A percentile compares a stretch with the other conserved stretches of the same genome.
Conservation (phyloP, 2,329 filamentous ascomycete species). For the Colletotrichum spaethianum region DNA sequence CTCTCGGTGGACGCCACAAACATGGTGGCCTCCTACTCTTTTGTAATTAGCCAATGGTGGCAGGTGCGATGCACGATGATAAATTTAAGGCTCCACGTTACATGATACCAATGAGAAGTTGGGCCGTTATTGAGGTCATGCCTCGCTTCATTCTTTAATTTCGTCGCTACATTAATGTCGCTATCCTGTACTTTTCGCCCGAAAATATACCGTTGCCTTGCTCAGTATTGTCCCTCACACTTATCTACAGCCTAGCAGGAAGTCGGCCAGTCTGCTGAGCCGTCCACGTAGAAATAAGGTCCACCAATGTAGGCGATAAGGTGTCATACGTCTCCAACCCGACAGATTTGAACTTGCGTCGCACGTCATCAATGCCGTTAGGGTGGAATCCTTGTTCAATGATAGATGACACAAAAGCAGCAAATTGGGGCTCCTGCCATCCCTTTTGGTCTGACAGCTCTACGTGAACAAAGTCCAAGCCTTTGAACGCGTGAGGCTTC, state of each 20-base stretch:
- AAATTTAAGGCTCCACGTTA: not conserved
- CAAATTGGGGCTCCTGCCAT: slow-evolving; percentile 82
- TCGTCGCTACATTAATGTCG: not conserved
- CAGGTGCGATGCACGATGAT: too few species aligned
- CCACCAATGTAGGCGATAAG: slow-evolving; percentile 75
- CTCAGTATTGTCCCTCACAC: not conserved
- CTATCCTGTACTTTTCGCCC: not conserved
- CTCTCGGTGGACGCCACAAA: too few species aligned
- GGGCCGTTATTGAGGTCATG: not conserved
- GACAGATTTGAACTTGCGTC: slow-evolving; percentile 64
- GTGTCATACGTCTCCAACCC: slow-evolving; percentile 76
- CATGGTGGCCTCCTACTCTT: too few species aligned
- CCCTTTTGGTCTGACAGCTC: slow-evolving; percentile 72
- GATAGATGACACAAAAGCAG: slow-evolving; percentile 76
- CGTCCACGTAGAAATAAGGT: slow-evolving; percentile 69
- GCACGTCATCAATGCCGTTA: slow-evolving; percentile 67
- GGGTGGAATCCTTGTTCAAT: slow-evolving; percentile 78
- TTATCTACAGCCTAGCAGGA: slow-evolving; percentile 28
- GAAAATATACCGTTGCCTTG: too few species aligned
- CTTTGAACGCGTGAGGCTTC: slow-evolving; percentile 75
- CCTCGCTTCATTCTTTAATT: not conserved
- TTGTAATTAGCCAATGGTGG: too few species aligned
- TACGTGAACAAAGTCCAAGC: slow-evolving; percentile 77
- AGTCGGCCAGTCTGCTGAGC: slow-evolving; percentile 60
- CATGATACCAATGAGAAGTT: not conserved